Evolutionary conservation across 2,329 filamentous ascomycete genomes (phyloP).

Genomic region (Fusarium multiceps): DNA sequence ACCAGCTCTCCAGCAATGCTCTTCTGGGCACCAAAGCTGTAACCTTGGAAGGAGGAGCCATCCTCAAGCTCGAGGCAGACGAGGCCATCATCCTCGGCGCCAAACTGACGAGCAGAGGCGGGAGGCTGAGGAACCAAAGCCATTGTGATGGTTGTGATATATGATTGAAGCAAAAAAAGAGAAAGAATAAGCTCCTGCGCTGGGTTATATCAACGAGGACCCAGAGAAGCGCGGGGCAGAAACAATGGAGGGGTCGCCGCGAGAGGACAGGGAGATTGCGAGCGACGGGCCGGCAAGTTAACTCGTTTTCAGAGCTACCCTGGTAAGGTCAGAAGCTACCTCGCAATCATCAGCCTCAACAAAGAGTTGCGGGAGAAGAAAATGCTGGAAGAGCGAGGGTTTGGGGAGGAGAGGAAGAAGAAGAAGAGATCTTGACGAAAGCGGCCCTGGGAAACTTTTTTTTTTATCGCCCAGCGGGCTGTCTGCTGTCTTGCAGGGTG

Average conservation of each 20-base stretch:
- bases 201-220: constrained; percentile 27
- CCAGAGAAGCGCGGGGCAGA: constrained; percentile 48
- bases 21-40: constrained; percentile 95
- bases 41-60: constrained; percentile 89
- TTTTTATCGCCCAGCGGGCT: constrained; percentile 36
- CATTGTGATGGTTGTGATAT: constrained; percentile 46
- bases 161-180: constrained; percentile 16
- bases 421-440: constrained; percentile 34
- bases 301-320: constrained; percentile 54
- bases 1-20: constrained; percentile 96
- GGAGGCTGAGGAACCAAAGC: constrained; percentile 58
- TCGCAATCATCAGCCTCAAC: constrained; percentile 53
- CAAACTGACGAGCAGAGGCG: constrained; percentile 69
- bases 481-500: constrained; percentile 26
- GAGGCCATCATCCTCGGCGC: constrained; percentile 67
- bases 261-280: constrained; percentile 45
- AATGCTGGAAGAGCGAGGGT: constrained; percentile 39
- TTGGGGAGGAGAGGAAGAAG: constrained; percentile 38
- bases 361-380: constrained; percentile 36
- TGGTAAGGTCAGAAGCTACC: constrained; percentile 53
- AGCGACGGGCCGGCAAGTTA: constrained; percentile 52
- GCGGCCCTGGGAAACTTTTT: constrained; percentile 46
- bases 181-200: constrained; percentile 25
- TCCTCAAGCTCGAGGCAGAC: constrained; percentile 94
- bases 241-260: constrained; percentile 35